A percentile compares a stretch with the other conserved stretches of the same genome.
Conservation (phyloP, 2,329 filamentous ascomycete genomes). For the Botrytis tulipae region DNA sequence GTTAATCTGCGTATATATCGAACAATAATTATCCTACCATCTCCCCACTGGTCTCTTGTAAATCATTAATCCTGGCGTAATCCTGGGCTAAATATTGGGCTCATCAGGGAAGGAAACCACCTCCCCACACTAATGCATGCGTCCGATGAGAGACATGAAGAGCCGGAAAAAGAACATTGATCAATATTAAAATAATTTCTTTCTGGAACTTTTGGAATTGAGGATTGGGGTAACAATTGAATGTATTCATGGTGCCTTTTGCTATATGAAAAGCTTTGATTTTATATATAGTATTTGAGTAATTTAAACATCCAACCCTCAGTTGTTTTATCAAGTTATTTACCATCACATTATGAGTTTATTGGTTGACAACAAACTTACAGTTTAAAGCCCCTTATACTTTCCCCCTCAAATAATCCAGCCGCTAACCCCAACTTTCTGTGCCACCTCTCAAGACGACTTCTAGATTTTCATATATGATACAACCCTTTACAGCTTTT, state of each 20-base stretch:
- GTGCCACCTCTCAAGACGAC: background rate
- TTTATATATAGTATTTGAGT: background rate
- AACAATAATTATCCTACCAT: background rate
- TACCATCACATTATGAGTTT: background rate
- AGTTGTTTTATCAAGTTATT: background rate
- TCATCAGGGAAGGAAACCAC: background rate
- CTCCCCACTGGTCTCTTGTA: background rate
- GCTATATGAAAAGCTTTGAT: background rate
- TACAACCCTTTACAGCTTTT: background rate
- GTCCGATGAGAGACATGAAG: conserved; percentile 8
- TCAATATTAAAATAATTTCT: background rate
- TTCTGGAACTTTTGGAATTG: conserved; percentile 13
- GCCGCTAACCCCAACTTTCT: background rate
- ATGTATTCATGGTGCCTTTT: background rate
- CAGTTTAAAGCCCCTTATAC: background rate
- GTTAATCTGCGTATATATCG: background rate
- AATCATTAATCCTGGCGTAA: background rate
- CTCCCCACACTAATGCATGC: conserved; percentile 7
- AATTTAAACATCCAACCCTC: background rate
- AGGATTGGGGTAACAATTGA: background rate
- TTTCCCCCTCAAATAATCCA: background rate
- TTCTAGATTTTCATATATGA: background rate
- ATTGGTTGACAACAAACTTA: background rate
- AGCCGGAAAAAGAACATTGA: background rate
- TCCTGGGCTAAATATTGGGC: background rate